These are phyloP conservation scores for Sutorius eximius DNA, from an alignment of 1,284 basidiomycete species.

Conservation along the genomic window DNA sequence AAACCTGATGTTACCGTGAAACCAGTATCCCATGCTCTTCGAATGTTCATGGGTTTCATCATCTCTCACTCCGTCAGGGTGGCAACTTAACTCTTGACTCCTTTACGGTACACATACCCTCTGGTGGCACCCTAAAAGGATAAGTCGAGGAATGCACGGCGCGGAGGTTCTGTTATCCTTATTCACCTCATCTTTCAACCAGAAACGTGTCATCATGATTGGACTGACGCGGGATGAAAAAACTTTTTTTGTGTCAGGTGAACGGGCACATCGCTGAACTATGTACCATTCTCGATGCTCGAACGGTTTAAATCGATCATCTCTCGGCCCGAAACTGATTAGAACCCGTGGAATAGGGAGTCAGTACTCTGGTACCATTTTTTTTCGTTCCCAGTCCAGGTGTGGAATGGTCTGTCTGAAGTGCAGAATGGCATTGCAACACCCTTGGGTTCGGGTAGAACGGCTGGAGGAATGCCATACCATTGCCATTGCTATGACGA, in stretches of 20 bases:
- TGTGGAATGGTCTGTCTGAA: too few relatives aligned
- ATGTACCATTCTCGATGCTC: too few relatives aligned
- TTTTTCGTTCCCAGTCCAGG: too few relatives aligned
- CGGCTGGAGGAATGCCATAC: too few relatives aligned
- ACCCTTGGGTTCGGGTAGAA: too few relatives aligned
- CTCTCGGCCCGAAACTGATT: too few relatives aligned
- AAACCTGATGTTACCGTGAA: not conserved
- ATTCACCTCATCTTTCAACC: not conserved
- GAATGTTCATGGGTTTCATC: not conserved
- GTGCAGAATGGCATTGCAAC: too few relatives aligned
- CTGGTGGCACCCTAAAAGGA: not conserved
- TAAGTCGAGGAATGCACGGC: not conserved
- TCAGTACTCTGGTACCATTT: too few relatives aligned
- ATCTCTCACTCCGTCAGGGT: not conserved
- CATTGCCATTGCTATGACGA: too few relatives aligned
- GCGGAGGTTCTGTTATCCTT: constrained; percentile 1
- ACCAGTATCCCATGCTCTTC: not conserved
- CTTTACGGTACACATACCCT: not conserved
- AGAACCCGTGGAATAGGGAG: too few relatives aligned
- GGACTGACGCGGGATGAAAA: not conserved
- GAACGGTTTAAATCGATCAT: too few relatives aligned
- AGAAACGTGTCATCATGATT: constrained; percentile 11
- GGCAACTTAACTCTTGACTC: not conserved
- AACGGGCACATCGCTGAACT: too few relatives aligned
- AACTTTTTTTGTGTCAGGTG: not conserved